A percentile compares a stretch with the other conserved stretches of the same genome.
Evolutionary conservation across 2,329 filamentous ascomycete species (phyloP).

Genomic region (Triangularia verruculosa): DNA sequence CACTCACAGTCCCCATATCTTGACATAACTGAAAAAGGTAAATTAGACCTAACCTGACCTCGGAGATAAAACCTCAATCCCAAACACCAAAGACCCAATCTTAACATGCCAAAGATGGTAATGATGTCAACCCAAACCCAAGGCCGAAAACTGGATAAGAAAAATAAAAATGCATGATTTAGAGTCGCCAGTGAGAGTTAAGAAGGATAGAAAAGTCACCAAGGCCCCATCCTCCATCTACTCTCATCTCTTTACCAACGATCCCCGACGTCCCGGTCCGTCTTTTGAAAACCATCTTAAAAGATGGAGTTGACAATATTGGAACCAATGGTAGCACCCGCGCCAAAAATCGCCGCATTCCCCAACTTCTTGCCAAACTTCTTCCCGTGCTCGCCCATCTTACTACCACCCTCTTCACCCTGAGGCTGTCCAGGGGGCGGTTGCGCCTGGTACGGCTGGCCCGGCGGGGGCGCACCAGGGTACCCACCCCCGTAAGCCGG

Average conservation of each 20-base stretch:
- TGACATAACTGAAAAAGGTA: too few species aligned
- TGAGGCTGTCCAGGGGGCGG: slow-evolving; percentile 18
- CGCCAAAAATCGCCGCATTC: slow-evolving; percentile 81
- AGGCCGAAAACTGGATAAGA: background rate
- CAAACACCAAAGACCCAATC: too few species aligned
- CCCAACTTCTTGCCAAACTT: slow-evolving; percentile 96
- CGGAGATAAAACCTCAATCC: too few species aligned
- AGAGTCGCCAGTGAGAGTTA: background rate
- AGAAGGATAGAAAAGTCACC: background rate
- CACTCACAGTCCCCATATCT: too few species aligned
- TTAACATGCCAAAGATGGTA: background rate
- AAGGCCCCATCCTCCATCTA: too few species aligned
- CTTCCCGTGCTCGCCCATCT: slow-evolving; percentile 75
- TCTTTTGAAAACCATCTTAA: slow-evolving; percentile 44
- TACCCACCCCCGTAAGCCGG: slow-evolving; percentile 31
- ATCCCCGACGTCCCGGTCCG: background rate
- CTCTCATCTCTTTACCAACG: background rate
- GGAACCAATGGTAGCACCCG: slow-evolving; percentile 83
- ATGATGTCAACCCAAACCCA: background rate
- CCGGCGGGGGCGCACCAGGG: slow-evolving; percentile 36
- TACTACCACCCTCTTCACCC: slow-evolving; percentile 53
- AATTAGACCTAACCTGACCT: too few species aligned
- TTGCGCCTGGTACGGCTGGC: slow-evolving; percentile 62
- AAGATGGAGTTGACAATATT: slow-evolving; percentile 92
- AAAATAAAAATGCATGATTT: background rate